Base-by-base conservation (phyloP, 1,139 yeast species). In the Kurtzmaniella quercitrusa region DNA sequence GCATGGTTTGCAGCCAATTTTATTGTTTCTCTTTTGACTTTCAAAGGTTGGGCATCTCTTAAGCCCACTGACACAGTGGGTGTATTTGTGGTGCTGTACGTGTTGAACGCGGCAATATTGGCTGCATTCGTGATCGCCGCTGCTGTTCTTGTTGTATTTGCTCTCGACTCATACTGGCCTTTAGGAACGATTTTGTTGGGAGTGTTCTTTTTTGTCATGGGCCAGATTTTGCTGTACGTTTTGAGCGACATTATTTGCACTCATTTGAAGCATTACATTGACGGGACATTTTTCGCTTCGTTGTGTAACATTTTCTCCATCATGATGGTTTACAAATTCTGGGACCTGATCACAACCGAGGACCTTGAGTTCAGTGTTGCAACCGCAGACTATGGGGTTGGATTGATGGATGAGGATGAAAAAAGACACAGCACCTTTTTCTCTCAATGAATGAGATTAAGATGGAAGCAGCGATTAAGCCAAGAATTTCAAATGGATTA, bases 341-440 rank as follows among this genome's bases (percentile, higher is more conserved):
- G 98, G 97, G 97, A 91, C 56, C 87, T 88, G 79, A 84, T 93
- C 43, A 93, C 98, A n/a, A 80, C 83, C 46, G 98, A 93, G 57
- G 98, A 93, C 61, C 79, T 91, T 56, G 98, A 93, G 65, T 93
- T 93, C 61, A 81, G 93, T 41, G 95, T 88, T 42, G 76, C 77
- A 15, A 65, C 60, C 37, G 71, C 64, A 12, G 76, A 71, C 48
- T 70, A 66, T 40, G 74, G 71, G 3, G 64, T 68, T n/a, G 57
- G 56, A 2, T 23, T 14, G 12, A 54, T 53, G 30, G 69, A 62
- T 7, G 37, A 34, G 7, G 70, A 63, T 37, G 74, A 69, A 45
- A 70, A 69, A 58, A 56, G 73, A 45, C 45, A 51, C 17, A 66
- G 71, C 47, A 56, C 55, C 30, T 59, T 57, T 46, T 67, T 65